These are phyloP conservation scores for Aegilops sharonensis DNA, from an alignment of 176 grass and related monocot genomes.

Conservation along the genomic window DNA sequence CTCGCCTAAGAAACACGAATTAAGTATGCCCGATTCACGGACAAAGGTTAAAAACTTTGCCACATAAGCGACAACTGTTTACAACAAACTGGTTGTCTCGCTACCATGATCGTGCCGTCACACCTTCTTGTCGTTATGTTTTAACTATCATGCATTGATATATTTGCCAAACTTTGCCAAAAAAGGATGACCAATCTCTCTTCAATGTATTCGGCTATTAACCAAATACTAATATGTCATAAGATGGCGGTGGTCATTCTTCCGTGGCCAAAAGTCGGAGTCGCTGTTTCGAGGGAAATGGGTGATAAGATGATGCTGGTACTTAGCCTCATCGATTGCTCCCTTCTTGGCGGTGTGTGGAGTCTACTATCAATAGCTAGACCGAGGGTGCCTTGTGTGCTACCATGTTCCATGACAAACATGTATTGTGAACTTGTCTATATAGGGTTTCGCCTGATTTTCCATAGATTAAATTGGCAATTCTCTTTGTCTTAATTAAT, in stretches of 20 bases:
- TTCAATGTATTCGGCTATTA: not conserved
- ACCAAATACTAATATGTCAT: not conserved
- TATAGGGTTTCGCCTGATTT: too few species aligned
- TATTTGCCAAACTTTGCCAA: not conserved
- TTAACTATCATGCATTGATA: not conserved
- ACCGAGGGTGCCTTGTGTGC: too few species aligned
- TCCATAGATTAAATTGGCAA: too few species aligned
- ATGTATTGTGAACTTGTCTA: too few species aligned
- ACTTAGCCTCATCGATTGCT: not conserved
- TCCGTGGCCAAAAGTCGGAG: not conserved
- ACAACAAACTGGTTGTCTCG: not conserved
- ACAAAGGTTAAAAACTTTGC: not conserved
- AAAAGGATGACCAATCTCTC: not conserved
- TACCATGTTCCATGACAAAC: too few species aligned
- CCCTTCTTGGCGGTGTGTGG: too few species aligned
- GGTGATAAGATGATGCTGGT: not conserved
- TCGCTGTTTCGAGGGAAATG: not conserved
- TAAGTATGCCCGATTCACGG: not conserved
- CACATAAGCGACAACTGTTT: not conserved
- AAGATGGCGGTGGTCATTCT: not conserved
- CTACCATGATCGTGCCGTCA: not conserved
- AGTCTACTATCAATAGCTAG: too few species aligned
- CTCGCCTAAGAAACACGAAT: not conserved
- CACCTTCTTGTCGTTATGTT: not conserved
- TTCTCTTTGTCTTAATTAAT: too few species aligned